Evolutionary conservation across 805 yeast species (phyloP).

Genomic region (Sugiyamaella chiloensis): DNA sequence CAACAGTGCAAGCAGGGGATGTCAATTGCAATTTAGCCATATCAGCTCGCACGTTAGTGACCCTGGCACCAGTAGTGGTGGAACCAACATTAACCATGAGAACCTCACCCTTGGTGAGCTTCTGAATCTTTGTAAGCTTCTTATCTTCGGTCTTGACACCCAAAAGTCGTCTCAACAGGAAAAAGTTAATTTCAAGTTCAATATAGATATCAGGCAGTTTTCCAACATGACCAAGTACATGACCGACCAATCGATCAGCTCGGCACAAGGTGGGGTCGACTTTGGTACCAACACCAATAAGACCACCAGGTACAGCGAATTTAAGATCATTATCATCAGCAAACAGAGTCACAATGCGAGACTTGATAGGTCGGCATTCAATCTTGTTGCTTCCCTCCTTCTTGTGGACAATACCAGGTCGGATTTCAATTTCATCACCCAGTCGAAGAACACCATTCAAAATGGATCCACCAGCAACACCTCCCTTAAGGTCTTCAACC

Average conservation of each 20-base stretch:
- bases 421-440: conserved; percentile 97
- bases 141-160: conserved; percentile 99
- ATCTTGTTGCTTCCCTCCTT: conserved; percentile 74
- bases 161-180: conserved; percentile 89
- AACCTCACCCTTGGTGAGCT: conserved; percentile 90
- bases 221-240: conserved; percentile 97
- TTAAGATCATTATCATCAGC: conserved; percentile 98
- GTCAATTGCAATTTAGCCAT: conserved; percentile 97
- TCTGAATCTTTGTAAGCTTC: conserved; percentile 94
- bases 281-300: conserved; percentile 98
- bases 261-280: conserved; percentile 98
- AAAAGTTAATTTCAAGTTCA: conserved; percentile 95
- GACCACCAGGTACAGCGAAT: conserved; percentile 99
- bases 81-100: conserved; percentile 99
- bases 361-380: conserved; percentile 93
- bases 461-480: conserved; percentile 99
- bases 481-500: conserved; percentile 95
- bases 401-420: conserved; percentile 98
- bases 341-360: conserved; percentile 87
- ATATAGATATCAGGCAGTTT: conserved; percentile 94
- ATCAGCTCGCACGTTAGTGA: conserved; percentile 96
- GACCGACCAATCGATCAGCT: conserved; percentile 99
- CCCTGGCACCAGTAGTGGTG: conserved; percentile 99
- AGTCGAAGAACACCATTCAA: conserved; percentile 94
- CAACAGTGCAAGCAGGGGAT: conserved; percentile 98